Base-by-base conservation (phyloP, 2,329 filamentous ascomycete genomes). In the Microascus cirrosus region DNA sequence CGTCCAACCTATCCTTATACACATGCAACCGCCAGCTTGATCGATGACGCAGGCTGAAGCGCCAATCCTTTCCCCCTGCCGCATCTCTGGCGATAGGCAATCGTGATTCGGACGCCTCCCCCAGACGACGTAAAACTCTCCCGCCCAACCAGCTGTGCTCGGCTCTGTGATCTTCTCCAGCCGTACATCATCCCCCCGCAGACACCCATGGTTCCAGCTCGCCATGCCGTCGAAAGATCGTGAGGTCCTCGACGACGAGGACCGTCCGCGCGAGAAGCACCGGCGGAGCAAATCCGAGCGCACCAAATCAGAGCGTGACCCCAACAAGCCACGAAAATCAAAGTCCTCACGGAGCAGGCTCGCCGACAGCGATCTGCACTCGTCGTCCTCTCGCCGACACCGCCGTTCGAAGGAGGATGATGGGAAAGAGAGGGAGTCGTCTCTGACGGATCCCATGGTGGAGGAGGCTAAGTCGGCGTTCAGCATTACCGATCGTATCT, bases 381-480 rank as follows among this genome's bases (percentile, higher is more conserved):
- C 56, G 32, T 58, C 56, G 22, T 54, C 56, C 20, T 28, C 34
- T 13, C 67, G 68, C 59, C 63, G 65, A 48, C 68, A 68, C 59
- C 62, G 55, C n/a, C 32, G 64, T 58, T 65, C 72, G 24, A 69
- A 65, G 60, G 71, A 74, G 57, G 70, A 69, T 59, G 69, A 70
- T 53, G 66, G 68, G 28, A 59, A 58, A 25, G 60, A 61, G 25
- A 50, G 60, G 53, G 59, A 64, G 28, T 63, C 68, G 48, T 76
- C 74, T 45, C 74, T 75, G 65, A 76, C 75, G 54, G 77, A 82
- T 57, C 67, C 81, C 53, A 75, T 78, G 13, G 77, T 76, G 24
- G 76, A 78, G 65, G 67, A 80, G 55, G 68, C 70, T 56, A 69
- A 66, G 53, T 67, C 69, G 8, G 68, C 67, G 24, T 61, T 73